These are phyloP conservation scores for Tetrapisispora arboricola DNA, from an alignment of 805 yeast species.

Conservation along the genomic window DNA sequence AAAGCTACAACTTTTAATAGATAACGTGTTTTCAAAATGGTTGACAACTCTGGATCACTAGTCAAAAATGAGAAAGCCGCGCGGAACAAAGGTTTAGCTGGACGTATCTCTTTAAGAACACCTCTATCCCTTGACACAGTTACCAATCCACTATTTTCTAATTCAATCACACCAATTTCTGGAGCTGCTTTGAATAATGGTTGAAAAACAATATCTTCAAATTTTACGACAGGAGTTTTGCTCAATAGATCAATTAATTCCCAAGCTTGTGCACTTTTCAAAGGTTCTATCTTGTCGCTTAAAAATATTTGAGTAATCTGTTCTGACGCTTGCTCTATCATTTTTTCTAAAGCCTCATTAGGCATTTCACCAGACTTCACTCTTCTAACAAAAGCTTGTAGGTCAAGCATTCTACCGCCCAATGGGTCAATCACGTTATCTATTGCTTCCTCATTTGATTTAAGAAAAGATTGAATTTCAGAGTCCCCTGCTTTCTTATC, in stretches of 20 bases:
- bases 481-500: background rate
- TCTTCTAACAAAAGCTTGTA: slow-evolving; percentile 83
- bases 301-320: slow-evolving; percentile 77
- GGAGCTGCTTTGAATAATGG: slow-evolving; percentile 53
- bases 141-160: slow-evolving; percentile 74
- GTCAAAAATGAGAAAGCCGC: slow-evolving; percentile 69
- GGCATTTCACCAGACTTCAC: slow-evolving; percentile 83
- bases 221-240: slow-evolving; percentile 35
- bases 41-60: slow-evolving; percentile 43
- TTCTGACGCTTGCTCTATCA: slow-evolving; percentile 76
- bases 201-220: slow-evolving; percentile 41
- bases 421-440: slow-evolving; percentile 57
- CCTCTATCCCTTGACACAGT: slow-evolving; percentile 70
- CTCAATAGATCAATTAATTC: slow-evolving; percentile 58
- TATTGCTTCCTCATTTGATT: slow-evolving; percentile 30
- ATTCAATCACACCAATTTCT: slow-evolving; percentile 46
- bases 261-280: slow-evolving; percentile 85
- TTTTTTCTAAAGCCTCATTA: slow-evolving; percentile 59
- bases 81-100: slow-evolving; percentile 76
- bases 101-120: slow-evolving; percentile 48
- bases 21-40: slow-evolving; percentile 55
- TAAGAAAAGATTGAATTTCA: slow-evolving; percentile 4
- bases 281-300: slow-evolving; percentile 38
- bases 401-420: slow-evolving; percentile 92
- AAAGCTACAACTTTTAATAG: slow-evolving; percentile 42